A percentile compares a stretch with the other conserved stretches of the same genome.
phyloP scores from a whole-genome alignment of 2,329 filamentous ascomycete species.

The Sarocladium kiliense region DNA sequence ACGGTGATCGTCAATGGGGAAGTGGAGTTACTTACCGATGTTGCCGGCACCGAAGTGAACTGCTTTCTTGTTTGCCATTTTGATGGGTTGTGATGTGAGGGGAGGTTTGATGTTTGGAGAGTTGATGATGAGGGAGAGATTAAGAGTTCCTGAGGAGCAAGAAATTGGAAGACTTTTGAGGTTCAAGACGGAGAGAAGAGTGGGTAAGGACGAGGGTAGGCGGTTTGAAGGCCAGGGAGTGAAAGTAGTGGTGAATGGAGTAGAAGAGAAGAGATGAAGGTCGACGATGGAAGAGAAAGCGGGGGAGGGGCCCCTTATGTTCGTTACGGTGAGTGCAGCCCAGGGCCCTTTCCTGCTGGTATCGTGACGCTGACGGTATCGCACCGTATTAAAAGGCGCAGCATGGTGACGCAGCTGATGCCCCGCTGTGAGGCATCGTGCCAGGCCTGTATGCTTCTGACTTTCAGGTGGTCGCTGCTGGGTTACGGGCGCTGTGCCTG shows the following conservation, averaged over 20 bases:
- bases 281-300: conserved; percentile 5
- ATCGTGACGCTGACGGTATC: conserved; percentile 8
- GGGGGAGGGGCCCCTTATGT: conserved; percentile 6
- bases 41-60: conserved; percentile 85
- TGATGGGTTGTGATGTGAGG: conserved; percentile 18
- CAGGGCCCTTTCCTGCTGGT: not conserved
- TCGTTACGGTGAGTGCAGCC: conserved; percentile 1
- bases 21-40: conserved; percentile 51
- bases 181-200: not conserved
- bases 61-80: conserved; percentile 56
- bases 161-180: not conserved
- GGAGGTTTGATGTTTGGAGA: conserved; percentile 12
- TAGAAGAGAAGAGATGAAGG: not conserved
- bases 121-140: not conserved
- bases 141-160: conserved; percentile 1
- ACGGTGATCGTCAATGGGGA: not conserved
- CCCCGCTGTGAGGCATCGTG: conserved; percentile 6
- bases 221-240: conserved; percentile 2
- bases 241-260: conserved; percentile 7
- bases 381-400: conserved; percentile 5
- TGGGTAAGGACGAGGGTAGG: not conserved
- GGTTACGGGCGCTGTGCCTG: conserved; percentile 2
- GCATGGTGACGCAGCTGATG: conserved; percentile 6
- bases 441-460: not conserved
- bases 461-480: not conserved